A percentile compares a stretch with the other conserved stretches of the same genome.
phyloP scores from a whole-genome alignment of 2,329 filamentous ascomycete species.

The Cercospora sp. region DNA sequence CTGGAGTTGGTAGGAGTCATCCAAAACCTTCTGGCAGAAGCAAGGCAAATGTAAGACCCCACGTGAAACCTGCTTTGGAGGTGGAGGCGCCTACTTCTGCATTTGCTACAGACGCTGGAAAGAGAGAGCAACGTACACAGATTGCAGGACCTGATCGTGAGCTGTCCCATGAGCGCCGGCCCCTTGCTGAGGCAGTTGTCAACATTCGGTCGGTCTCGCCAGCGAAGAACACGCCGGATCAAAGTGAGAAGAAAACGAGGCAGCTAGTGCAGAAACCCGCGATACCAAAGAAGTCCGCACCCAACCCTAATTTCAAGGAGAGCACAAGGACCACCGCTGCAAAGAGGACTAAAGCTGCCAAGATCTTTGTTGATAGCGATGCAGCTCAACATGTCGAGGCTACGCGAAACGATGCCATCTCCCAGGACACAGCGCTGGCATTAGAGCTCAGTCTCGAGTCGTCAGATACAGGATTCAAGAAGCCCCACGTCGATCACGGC shows the following conservation, averaged over 20 bases:
- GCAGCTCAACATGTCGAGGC: not conserved
- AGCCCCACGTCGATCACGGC: not conserved
- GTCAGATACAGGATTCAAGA: not conserved
- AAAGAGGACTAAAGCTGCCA: not conserved
- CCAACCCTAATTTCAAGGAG: not conserved
- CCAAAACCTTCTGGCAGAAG: not conserved
- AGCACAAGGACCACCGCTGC: not conserved
- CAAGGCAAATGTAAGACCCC: not conserved
- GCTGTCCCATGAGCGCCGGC: not conserved
- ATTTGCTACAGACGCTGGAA: not conserved
- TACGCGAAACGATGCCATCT: not conserved
- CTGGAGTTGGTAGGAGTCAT: too few species aligned
- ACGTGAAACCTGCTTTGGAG: not conserved
- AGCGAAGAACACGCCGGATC: not conserved
- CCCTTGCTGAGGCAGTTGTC: constrained; percentile 2
- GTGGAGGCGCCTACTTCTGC: not conserved
- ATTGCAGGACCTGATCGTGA: not conserved
- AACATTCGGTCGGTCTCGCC: constrained; percentile 8
- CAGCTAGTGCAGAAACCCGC: not conserved
- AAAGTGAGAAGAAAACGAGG: not conserved
- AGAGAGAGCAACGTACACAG: not conserved
- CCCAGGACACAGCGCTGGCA: not conserved
- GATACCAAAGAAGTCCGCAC: not conserved
- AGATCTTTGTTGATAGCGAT: not conserved
- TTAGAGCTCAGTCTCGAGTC: not conserved